Conservation (phyloP, 2,329 filamentous ascomycete species). For the Lecanicillium sp. region DNA sequence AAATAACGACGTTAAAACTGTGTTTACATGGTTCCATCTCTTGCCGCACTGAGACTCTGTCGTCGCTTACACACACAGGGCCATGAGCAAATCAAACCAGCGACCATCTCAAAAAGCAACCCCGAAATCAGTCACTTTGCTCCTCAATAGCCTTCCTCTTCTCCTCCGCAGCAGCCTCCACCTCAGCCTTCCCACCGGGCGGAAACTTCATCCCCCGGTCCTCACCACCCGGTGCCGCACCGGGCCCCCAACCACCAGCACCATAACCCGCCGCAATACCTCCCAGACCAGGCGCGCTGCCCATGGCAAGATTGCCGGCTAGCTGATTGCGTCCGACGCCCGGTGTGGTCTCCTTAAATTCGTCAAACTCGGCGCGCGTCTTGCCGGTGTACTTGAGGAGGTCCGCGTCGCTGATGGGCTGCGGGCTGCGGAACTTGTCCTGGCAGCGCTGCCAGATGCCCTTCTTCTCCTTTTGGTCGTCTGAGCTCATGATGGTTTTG, state of each 20-base stretch:
- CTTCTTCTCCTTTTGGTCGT: constrained; percentile 17
- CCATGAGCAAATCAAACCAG: no score
- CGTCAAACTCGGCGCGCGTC: constrained; percentile 20
- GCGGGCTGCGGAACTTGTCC: constrained; percentile 25
- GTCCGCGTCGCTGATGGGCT: constrained; percentile 32
- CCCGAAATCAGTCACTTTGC: not conserved
- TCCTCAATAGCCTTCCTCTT: not conserved
- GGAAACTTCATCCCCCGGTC: constrained; percentile 31
- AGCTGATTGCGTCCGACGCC: constrained; percentile 35
- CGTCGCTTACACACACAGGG: no score
- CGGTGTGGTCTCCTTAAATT: constrained; percentile 24
- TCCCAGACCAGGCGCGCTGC: constrained; percentile 25
- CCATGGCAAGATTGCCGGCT: constrained; percentile 27
- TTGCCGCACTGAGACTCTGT: no score
- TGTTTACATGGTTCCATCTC: no score
- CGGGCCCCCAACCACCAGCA: constrained; percentile 29
- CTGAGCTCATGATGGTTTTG: not conserved
- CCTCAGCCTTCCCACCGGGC: constrained; percentile 17
- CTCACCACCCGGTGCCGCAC: constrained; percentile 20
- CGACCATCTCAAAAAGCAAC: no score
- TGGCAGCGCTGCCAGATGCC: constrained; percentile 27
- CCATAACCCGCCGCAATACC: constrained; percentile 25
- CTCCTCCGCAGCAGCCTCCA: no score
- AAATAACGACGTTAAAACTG: no score
- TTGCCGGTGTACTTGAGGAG: constrained; percentile 36